phyloP scores from a whole-genome alignment of 2,329 filamentous ascomycete genomes.

The Aureobasidium sp. region DNA sequence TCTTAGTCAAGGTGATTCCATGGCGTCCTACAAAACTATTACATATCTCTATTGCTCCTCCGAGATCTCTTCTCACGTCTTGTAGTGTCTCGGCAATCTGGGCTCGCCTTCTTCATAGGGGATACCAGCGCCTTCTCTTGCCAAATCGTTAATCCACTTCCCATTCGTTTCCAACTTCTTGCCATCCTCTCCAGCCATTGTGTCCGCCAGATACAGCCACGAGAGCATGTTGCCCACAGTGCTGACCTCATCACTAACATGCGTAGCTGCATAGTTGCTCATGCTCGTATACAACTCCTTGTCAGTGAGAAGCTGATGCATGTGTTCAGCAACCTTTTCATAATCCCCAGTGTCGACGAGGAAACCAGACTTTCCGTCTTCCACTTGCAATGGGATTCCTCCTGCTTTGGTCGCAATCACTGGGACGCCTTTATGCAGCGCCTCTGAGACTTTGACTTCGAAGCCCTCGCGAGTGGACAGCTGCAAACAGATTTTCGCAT shows the following conservation, averaged over 20 bases:
- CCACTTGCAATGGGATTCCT: constrained; percentile 72
- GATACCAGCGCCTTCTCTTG: constrained; percentile 53
- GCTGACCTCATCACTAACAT: constrained; percentile 72
- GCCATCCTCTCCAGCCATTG: constrained; percentile 45
- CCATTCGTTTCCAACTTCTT: constrained; percentile 50
- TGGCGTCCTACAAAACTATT: too few species aligned
- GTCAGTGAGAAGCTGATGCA: constrained; percentile 59
- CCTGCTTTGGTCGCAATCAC: constrained; percentile 67
- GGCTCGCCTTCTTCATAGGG: constrained; percentile 53
- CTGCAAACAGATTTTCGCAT: constrained; percentile 65
- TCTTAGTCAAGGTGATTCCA: too few species aligned
- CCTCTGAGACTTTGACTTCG: constrained; percentile 79
- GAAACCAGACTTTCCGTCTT: constrained; percentile 62
- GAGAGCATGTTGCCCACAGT: constrained; percentile 69
- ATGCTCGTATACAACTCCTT: constrained; percentile 48
- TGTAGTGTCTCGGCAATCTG: constrained; percentile 42
- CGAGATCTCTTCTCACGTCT: constrained; percentile 12
- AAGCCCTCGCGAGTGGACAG: constrained; percentile 76
- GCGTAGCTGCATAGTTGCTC: constrained; percentile 40
- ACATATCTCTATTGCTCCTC: background rate
- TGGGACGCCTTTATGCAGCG: constrained; percentile 68
- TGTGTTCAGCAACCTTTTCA: constrained; percentile 57
- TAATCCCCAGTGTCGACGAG: constrained; percentile 64
- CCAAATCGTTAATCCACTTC: constrained; percentile 67
- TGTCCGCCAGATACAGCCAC: constrained; percentile 70